Evolutionary conservation across 208 protist genomes (phyloP).

Genomic region (Lotmaria passim): DNA sequence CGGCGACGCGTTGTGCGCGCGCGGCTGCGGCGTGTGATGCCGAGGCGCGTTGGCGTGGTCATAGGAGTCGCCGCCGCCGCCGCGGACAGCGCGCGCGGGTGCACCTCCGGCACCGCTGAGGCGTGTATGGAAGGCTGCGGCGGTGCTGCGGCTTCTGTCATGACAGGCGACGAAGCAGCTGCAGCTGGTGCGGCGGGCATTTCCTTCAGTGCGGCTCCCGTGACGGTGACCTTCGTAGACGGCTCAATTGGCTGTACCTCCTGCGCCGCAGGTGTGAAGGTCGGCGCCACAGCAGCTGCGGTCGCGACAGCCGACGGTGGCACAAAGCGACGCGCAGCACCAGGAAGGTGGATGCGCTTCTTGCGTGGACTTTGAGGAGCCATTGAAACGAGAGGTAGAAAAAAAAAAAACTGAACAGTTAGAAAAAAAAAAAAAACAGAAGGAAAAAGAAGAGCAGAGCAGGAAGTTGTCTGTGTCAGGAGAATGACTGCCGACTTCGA

Average conservation of each 20-base stretch:
- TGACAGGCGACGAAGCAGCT: no score
- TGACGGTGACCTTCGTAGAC: not conserved
- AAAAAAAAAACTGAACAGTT: not conserved
- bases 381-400: conserved; percentile 1
- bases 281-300: not conserved
- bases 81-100: not conserved
- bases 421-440: not conserved
- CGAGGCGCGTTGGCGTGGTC: not conserved
- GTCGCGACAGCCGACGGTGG: not conserved
- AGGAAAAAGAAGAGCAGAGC: not conserved
- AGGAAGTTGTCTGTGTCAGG: not conserved
- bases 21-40: conserved; percentile 1
- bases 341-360: conserved; percentile 24
- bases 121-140: no score
- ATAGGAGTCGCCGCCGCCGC: not conserved
- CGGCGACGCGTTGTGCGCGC: not conserved
- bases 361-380: conserved; percentile 15
- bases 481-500: not conserved
- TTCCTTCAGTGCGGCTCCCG: not conserved
- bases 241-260: conserved; percentile 20
- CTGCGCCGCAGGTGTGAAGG: conserved; percentile 2
- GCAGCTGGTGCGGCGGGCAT: not conserved
- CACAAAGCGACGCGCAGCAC: conserved; percentile 19
- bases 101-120: not conserved
- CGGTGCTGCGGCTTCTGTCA: no score